These are phyloP conservation scores for Lupinus albus DNA, from an alignment of 306 rosid genomes.

Conservation along the genomic window DNA sequence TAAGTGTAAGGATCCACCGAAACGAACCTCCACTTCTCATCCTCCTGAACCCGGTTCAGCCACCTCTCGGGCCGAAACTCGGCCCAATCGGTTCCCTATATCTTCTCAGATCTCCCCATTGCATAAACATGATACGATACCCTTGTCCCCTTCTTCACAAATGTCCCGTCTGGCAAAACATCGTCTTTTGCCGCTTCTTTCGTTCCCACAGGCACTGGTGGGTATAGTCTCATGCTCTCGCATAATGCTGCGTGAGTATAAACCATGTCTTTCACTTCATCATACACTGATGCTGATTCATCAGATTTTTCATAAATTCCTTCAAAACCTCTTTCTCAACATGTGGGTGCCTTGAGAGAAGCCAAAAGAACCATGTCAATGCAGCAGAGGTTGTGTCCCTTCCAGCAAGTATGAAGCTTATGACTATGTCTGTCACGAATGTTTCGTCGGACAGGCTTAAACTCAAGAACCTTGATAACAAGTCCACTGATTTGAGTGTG, in stretches of 20 bases:
- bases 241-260: constrained; percentile 75
- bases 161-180: constrained; percentile 67
- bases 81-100: constrained; percentile 75
- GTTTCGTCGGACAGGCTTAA: constrained; percentile 59
- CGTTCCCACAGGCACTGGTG: constrained; percentile 59
- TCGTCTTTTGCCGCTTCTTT: constrained; percentile 56
- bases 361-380: constrained; percentile 78
- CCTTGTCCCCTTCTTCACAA: constrained; percentile 59
- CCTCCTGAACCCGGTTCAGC: constrained; percentile 44
- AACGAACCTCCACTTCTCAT: constrained; percentile 54
- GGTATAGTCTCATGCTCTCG: constrained; percentile 82
- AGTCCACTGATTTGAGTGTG: constrained; percentile 44
- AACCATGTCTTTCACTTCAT: constrained; percentile 60
- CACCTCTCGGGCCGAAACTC: constrained; percentile 74
- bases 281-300: constrained; percentile 19
- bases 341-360: constrained; percentile 44
- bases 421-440: constrained; percentile 55
- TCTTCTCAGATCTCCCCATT: constrained; percentile 62
- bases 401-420: constrained; percentile 69
- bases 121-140: constrained; percentile 62
- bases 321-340: constrained; percentile 47
- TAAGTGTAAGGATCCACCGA: constrained; percentile 53
- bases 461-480: constrained; percentile 56
- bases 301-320: constrained; percentile 40
- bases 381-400: constrained; percentile 64